Conservation (phyloP, 257 asterid genomes). For the Nicotiana noctiflora region DNA sequence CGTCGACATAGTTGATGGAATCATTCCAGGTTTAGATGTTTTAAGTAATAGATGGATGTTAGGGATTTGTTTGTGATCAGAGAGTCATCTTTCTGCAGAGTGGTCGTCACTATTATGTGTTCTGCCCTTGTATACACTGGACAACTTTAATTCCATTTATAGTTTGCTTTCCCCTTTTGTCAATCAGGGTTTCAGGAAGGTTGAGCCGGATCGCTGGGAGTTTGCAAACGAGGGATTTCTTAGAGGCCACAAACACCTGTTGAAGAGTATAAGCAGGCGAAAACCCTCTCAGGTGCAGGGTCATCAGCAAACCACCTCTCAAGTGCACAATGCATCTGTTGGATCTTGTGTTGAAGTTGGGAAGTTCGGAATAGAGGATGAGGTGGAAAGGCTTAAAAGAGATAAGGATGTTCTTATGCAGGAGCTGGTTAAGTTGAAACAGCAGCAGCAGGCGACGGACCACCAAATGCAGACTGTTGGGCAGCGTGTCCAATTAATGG, state of each 20-base stretch:
- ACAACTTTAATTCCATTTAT: conserved; percentile 33
- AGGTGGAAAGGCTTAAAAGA: conserved; percentile 63
- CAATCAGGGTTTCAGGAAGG: conserved; percentile 64
- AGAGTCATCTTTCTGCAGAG: not conserved
- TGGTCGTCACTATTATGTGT: not conserved
- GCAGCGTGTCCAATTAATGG: conserved; percentile 72
- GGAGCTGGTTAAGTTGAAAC: conserved; percentile 74
- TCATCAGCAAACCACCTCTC: conserved; percentile 33
- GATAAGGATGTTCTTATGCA: conserved; percentile 78
- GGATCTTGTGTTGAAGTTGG: conserved; percentile 62
- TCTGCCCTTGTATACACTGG: not conserved
- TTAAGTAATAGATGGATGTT: not conserved
- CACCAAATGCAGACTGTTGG: conserved; percentile 60
- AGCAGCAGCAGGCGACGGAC: conserved; percentile 69
- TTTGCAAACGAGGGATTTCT: conserved; percentile 62
- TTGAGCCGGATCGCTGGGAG: conserved; percentile 58
- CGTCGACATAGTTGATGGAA: not conserved
- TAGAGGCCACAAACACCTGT: conserved; percentile 50
- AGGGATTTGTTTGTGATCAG: not conserved
- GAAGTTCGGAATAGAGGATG: conserved; percentile 61
- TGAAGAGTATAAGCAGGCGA: conserved; percentile 60
- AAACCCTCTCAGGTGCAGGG: conserved; percentile 39
- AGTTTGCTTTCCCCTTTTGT: conserved; percentile 31
- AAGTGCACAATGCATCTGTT: conserved; percentile 32
- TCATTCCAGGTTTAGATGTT: not conserved